phyloP scores from a whole-genome alignment of 169 alveolate genomes.

The Miamiensis avidus region DNA sequence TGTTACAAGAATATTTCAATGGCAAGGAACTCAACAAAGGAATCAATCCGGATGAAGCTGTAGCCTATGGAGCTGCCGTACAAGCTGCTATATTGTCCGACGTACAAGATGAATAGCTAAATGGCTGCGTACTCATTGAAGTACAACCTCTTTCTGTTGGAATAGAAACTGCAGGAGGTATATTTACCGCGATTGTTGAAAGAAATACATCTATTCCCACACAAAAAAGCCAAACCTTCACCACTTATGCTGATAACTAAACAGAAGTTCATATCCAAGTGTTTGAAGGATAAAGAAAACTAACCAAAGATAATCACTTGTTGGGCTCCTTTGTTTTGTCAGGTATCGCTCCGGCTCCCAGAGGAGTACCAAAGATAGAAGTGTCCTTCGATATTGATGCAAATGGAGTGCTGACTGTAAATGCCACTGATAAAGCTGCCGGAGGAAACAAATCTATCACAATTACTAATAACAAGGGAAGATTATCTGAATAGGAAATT shows the following conservation, averaged over 20 bases:
- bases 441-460: slow-evolving; percentile 63
- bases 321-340: slow-evolving; percentile 71
- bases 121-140: slow-evolving; percentile 71
- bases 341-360: slow-evolving; percentile 79
- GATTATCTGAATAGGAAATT: slow-evolving; percentile 70
- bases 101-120: slow-evolving; percentile 65
- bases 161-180: slow-evolving; percentile 77
- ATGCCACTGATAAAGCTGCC: slow-evolving; percentile 72
- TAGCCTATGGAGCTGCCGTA: slow-evolving; percentile 84
- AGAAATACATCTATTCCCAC: slow-evolving; percentile 80
- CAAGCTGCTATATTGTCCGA: slow-evolving; percentile 70
- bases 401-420: slow-evolving; percentile 63
- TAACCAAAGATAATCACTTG: slow-evolving; percentile 73
- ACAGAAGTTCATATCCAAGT: slow-evolving; percentile 70
- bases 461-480: slow-evolving; percentile 74
- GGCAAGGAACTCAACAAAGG: slow-evolving; percentile 91
- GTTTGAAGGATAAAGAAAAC: slow-evolving; percentile 80
- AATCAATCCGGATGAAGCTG: slow-evolving; percentile 84
- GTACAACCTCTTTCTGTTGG: slow-evolving; percentile 75
- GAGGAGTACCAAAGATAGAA: slow-evolving; percentile 82
- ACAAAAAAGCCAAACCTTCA: slow-evolving; percentile 73
- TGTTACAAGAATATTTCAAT: slow-evolving; percentile 92
- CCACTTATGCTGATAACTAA: slow-evolving; percentile 80
- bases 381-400: slow-evolving; percentile 76
- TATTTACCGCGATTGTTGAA: slow-evolving; percentile 71